Base-by-base conservation (phyloP, 2,329 filamentous ascomycete species). In the Pseudocercospora fuligena region DNA sequence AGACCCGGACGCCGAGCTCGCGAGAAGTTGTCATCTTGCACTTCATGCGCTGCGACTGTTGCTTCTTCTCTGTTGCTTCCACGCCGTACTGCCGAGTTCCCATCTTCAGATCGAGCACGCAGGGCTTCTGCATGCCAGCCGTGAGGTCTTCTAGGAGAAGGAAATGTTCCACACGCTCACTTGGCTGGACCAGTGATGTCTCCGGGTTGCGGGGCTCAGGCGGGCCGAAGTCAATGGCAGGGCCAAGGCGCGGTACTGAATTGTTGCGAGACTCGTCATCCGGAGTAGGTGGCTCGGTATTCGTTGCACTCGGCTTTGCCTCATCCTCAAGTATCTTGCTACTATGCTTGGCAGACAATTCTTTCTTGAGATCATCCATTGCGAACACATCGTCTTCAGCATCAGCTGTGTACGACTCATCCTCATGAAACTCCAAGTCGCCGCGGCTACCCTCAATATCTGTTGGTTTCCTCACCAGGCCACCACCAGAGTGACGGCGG, bases 31-130 rank as follows among this genome's bases (percentile, higher is more conserved):
- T 99, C 69, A 88, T 90, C 70, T 92, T 90, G 79, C 95, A 98
- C 79, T 99, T 99, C 72, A 92, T 90, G 65, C 92, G 89, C 79
- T 99, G 95, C 0, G 95, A 98, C 67, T 90, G 89, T 75, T 94
- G 92, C 79, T 99, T 99, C 83, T 97, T 97, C 51, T 93, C 89
- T 61, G 87, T 89, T 1, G 95, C 95, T 72, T 98, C 94, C 12
- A 98, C 89, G 7, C 95, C 95, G 77, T 97, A 98, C 77, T 99
- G 95, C 1, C 95, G 90, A 7, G 95, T 99, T 21, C 95, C 95
- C 95, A 99, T 99, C 78, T 99, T 99, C 69, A 99, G 84, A 77
- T 99, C 95, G 79, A 99, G 91, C 66, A 99, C 97, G 80, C 95
- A 98, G 5, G 95, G 95, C 60, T 92, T 89, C 77, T 93, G 94